These are phyloP conservation scores for Malassezia nana DNA, from an alignment of 1,284 basidiomycete species.

Conservation along the genomic window DNA sequence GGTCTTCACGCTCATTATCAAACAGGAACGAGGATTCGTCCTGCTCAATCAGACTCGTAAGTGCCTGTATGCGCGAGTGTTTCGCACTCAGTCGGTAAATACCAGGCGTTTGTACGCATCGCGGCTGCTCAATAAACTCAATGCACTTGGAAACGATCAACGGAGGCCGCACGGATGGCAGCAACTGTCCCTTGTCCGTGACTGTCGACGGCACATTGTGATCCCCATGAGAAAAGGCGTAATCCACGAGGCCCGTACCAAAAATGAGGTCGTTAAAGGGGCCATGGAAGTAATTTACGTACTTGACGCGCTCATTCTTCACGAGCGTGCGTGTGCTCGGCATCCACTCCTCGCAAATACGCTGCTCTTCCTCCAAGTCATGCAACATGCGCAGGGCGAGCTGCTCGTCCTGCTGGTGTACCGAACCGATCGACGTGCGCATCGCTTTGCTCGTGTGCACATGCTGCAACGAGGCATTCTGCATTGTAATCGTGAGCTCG, in stretches of 20 bases:
- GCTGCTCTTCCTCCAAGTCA: slow-evolving; percentile 55
- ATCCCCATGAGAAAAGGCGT: slow-evolving; percentile 61
- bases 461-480: slow-evolving; percentile 29
- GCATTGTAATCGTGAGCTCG: slow-evolving; percentile 61
- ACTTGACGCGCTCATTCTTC: slow-evolving; percentile 59
- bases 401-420: slow-evolving; percentile 51
- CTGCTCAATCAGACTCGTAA: slow-evolving; percentile 78
- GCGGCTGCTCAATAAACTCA: slow-evolving; percentile 62
- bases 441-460: slow-evolving; percentile 26
- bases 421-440: slow-evolving; percentile 22
- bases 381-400: slow-evolving; percentile 65
- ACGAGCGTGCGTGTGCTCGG: slow-evolving; percentile 49
- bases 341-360: slow-evolving; percentile 55
- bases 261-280: slow-evolving; percentile 70
- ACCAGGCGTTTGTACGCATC: slow-evolving; percentile 65
- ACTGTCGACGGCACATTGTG: slow-evolving; percentile 49
- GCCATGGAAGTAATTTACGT: slow-evolving; percentile 68
- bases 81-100: slow-evolving; percentile 60
- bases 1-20: slow-evolving; percentile 64
- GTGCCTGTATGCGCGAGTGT: slow-evolving; percentile 70
- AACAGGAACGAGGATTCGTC: slow-evolving; percentile 79
- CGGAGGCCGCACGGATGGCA: slow-evolving; percentile 52
- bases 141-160: slow-evolving; percentile 76
- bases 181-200: slow-evolving; percentile 59
- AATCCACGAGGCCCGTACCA: slow-evolving; percentile 80